Evolutionary conservation across 768 basidiomycete genomes (phyloP).

Genomic region (Pleurotus pulmonarius): DNA sequence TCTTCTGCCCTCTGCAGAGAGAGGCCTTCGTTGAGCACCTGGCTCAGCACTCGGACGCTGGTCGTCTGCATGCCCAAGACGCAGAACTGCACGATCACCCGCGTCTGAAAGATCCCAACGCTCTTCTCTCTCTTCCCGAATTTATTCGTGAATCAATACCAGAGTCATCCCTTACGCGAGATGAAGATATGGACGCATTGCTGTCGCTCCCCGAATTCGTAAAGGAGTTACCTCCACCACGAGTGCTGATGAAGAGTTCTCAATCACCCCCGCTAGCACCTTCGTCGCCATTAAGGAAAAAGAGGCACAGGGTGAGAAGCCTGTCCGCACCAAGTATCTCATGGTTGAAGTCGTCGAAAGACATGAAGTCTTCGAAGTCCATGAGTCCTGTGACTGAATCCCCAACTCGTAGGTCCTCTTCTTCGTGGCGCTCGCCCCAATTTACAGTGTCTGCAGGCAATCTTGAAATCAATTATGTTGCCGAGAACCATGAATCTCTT

Average conservation of each 20-base stretch:
- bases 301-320: slow-evolving; percentile 42
- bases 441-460: slow-evolving; percentile 17
- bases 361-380: slow-evolving; percentile 13
- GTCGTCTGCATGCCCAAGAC: slow-evolving; percentile 79
- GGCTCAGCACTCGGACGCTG: slow-evolving; percentile 63
- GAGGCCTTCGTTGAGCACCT: slow-evolving; percentile 76
- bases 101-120: slow-evolving; percentile 44
- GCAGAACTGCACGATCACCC: slow-evolving; percentile 44
- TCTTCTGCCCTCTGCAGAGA: slow-evolving; percentile 35
- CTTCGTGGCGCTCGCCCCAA: background rate
- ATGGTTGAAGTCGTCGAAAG: slow-evolving; percentile 44
- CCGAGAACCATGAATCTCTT: slow-evolving; percentile 85
- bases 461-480: slow-evolving; percentile 48
- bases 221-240: slow-evolving; percentile 38
- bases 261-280: slow-evolving; percentile 11
- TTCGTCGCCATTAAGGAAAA: slow-evolving; percentile 25
- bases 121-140: slow-evolving; percentile 54
- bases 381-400: slow-evolving; percentile 10
- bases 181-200: slow-evolving; percentile 41
- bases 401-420: slow-evolving; percentile 5
- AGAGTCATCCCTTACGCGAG: slow-evolving; percentile 18
- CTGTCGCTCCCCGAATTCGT: slow-evolving; percentile 60
- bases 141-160: slow-evolving; percentile 57
- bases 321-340: slow-evolving; percentile 58
- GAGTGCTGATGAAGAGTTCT: slow-evolving; percentile 14